A percentile compares a stretch with the other conserved stretches of the same genome.
phyloP scores from a whole-genome alignment of 2,329 filamentous ascomycete genomes.

The Epichloe gansuensis region DNA sequence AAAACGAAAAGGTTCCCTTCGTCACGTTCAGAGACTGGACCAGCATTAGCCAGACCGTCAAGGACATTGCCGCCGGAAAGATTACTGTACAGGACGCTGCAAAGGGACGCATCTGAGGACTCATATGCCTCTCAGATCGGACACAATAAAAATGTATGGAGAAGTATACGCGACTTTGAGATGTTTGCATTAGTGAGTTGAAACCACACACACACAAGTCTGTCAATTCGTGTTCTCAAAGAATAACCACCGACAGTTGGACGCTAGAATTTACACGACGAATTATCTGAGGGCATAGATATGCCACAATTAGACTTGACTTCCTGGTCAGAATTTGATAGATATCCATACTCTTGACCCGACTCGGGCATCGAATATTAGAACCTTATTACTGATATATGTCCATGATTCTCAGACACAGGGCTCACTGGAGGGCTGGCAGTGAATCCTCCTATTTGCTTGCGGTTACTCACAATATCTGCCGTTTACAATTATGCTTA shows the following conservation, averaged over 20 bases:
- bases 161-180: too few relatives aligned
- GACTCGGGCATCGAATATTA: neutral
- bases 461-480: too few relatives aligned
- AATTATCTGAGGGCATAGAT: neutral
- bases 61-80: slow-evolving; percentile 64
- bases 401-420: too few relatives aligned
- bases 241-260: neutral
- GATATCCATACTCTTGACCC: neutral
- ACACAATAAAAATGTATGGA: too few relatives aligned
- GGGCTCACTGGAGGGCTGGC: too few relatives aligned
- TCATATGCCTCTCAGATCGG: too few relatives aligned
- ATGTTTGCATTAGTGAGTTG: too few relatives aligned
- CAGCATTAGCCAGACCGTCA: slow-evolving; percentile 61
- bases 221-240: neutral
- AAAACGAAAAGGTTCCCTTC: slow-evolving; percentile 72
- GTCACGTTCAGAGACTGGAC: slow-evolving; percentile 78
- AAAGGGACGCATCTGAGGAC: slow-evolving; percentile 25
- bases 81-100: slow-evolving; percentile 59
- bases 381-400: neutral
- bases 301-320: slow-evolving; percentile 1
- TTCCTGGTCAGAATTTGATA: slow-evolving; percentile 3
- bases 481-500: too few relatives aligned
- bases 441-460: too few relatives aligned
- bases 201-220: too few relatives aligned
- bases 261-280: neutral